Conservation (phyloP, 164 flowering plant species). For the Liquidambar formosana region DNA sequence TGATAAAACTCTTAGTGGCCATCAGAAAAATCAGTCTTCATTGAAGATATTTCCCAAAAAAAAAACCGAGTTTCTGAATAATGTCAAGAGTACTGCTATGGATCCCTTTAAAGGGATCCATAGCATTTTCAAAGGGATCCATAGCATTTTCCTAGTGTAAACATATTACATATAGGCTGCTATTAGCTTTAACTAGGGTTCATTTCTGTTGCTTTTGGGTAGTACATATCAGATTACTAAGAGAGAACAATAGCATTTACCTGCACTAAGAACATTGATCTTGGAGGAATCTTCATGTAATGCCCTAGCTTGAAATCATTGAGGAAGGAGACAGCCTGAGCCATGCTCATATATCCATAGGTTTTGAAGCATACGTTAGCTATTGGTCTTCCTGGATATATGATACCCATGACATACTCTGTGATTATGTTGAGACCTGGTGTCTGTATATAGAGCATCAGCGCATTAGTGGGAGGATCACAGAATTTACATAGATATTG, state of each 20-base stretch:
- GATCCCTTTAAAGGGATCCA: no score
- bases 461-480: not conserved
- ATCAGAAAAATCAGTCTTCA: no score
- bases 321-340: no score
- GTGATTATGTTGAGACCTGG: slow-evolving; percentile 74
- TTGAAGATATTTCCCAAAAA: no score
- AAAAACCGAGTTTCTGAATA: not conserved
- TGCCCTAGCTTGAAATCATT: no score
- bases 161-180: no score
- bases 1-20: not conserved
- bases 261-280: slow-evolving; percentile 76
- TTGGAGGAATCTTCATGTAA: slow-evolving; percentile 80
- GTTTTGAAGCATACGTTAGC: slow-evolving; percentile 67
- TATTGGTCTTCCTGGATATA: slow-evolving; percentile 62
- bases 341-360: slow-evolving; percentile 71
- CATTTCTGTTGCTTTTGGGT: not conserved
- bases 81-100: no score
- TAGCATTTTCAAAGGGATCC: no score
- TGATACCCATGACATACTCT: slow-evolving; percentile 61
- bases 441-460: slow-evolving; percentile 34
- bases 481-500: not conserved
- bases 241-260: slow-evolving; percentile 27
- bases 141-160: no score
- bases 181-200: no score
- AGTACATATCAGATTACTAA: not conserved